Conservation (phyloP, 2,329 filamentous ascomycete genomes). For the Fusarium sororula region DNA sequence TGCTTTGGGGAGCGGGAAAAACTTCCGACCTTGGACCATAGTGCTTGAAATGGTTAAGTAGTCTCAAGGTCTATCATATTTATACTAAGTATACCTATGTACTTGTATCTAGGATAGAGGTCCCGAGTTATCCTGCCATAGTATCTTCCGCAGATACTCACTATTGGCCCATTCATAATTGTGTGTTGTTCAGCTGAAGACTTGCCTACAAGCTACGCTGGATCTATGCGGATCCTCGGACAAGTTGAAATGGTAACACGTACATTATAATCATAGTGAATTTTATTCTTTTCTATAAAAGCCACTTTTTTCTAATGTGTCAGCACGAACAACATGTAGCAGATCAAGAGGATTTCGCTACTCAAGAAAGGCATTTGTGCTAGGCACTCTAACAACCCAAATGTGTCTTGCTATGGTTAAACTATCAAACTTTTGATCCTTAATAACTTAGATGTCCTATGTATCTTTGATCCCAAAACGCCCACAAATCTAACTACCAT, state of each 20-base stretch:
- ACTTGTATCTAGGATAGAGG: neutral
- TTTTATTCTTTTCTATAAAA: neutral
- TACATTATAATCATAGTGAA: neutral
- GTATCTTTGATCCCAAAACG: neutral
- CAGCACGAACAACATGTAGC: neutral
- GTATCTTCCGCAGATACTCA: neutral
- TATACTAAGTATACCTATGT: neutral
- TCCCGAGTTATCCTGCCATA: neutral
- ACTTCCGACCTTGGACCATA: neutral
- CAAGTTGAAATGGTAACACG: neutral
- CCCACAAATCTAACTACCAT: conserved; percentile 11
- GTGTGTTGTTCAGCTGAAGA: neutral
- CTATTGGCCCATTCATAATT: neutral
- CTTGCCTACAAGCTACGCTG: neutral
- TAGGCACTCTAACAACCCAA: neutral
- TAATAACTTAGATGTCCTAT: neutral
- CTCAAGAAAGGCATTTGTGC: neutral
- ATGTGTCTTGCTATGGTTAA: neutral
- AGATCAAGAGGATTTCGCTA: neutral
- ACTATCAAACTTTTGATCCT: neutral
- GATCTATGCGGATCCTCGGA: neutral
- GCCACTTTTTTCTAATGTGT: neutral
- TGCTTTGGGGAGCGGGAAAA: neutral
- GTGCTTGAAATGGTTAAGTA: neutral
- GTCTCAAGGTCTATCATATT: neutral